These are phyloP conservation scores for Marasmius tenuissimus DNA, from an alignment of 1,284 basidiomycete species.

Conservation along the genomic window DNA sequence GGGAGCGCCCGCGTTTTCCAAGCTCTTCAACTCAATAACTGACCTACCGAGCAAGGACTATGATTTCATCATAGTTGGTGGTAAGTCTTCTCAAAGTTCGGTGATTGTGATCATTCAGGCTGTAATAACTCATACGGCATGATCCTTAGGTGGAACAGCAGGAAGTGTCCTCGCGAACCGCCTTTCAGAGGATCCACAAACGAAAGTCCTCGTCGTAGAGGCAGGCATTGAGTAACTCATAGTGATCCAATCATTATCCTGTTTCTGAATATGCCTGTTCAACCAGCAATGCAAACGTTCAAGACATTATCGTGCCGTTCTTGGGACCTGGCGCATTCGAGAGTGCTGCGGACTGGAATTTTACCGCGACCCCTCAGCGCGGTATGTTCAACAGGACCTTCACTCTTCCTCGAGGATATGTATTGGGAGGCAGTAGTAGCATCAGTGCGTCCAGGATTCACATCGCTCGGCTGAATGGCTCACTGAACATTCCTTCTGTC, in stretches of 20 bases:
- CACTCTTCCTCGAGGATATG: neutral
- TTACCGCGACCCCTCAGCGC: neutral
- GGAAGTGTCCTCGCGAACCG: conserved; percentile 11
- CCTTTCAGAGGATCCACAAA: conserved; percentile 6
- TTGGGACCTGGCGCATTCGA: neutral
- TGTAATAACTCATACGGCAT: neutral
- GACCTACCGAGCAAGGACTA: neutral
- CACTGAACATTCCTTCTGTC: conserved; percentile 2
- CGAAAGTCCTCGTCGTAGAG: conserved; percentile 11
- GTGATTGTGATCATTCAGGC: too few relatives aligned
- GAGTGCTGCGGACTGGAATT: conserved; percentile 1
- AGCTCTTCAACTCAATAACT: neutral
- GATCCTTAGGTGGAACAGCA: conserved; percentile 7
- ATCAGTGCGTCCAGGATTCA: neutral
- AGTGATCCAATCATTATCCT: neutral
- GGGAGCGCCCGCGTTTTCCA: neutral
- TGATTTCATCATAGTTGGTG: conserved; percentile 6
- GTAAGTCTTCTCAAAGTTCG: neutral
- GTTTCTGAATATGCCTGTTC: neutral
- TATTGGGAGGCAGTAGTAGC: conserved; percentile 1
- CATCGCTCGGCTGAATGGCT: neutral
- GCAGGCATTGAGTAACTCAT: conserved; percentile 1
- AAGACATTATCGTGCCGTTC: neutral
- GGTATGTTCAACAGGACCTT: neutral
- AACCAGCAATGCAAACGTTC: neutral